Evolutionary conservation across 1,139 yeast species (phyloP).

Genomic region (Diutina neorugosa): DNA sequence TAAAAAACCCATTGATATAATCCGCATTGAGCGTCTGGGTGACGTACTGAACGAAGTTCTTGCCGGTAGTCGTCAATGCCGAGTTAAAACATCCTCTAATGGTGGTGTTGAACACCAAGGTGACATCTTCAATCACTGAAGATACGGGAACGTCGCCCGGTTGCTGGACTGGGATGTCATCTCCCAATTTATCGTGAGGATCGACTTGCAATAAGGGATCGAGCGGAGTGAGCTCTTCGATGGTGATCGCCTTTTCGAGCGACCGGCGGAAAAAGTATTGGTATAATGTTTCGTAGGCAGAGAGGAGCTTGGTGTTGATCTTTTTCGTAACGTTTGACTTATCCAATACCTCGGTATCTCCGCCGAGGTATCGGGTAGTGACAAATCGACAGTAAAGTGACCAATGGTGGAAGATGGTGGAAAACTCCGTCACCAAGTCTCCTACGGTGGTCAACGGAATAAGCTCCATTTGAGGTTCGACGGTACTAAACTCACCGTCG

Average conservation of each 20-base stretch:
- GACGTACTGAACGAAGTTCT: slow-evolving; percentile 30
- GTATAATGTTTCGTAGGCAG: slow-evolving; percentile 52
- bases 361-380: slow-evolving; percentile 35
- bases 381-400: slow-evolving; percentile 68
- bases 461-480: slow-evolving; percentile 11
- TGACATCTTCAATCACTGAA: slow-evolving; percentile 78
- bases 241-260: slow-evolving; percentile 66
- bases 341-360: not conserved
- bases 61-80: slow-evolving; percentile 44
- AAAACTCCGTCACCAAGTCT: slow-evolving; percentile 50
- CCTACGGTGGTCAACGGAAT: slow-evolving; percentile 41
- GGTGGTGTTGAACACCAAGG: slow-evolving; percentile 60
- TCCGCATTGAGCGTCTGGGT: slow-evolving; percentile 23
- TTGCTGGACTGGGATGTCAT: not conserved
- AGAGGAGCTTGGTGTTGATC: slow-evolving; percentile 38
- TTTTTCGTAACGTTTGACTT: slow-evolving; percentile 55
- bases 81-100: slow-evolving; percentile 48
- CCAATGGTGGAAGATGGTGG: slow-evolving; percentile 80
- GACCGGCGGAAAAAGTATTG: slow-evolving; percentile 66
- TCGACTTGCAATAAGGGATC: slow-evolving; percentile 16
- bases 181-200: slow-evolving; percentile 6
- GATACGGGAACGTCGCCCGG: slow-evolving; percentile 38
- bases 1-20: slow-evolving; percentile 26
- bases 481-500: not conserved
- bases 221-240: slow-evolving; percentile 61